phyloP scores from a whole-genome alignment of 371 early-diverging fungal genomes.

The Mortierella sp. region DNA sequence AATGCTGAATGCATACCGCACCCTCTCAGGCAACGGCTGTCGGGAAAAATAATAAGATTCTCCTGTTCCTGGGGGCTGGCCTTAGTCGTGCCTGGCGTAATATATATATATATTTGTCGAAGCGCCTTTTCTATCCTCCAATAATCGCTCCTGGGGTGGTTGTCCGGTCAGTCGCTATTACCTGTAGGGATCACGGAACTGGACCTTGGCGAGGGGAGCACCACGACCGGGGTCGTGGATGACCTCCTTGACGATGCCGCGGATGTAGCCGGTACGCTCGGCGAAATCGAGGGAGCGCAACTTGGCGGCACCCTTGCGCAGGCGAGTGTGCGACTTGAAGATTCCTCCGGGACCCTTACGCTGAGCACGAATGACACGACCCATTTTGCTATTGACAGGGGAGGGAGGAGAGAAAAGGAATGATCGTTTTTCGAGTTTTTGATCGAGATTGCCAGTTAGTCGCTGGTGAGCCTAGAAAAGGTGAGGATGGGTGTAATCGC shows the following conservation, averaged over 20 bases:
- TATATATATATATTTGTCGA: too few species aligned
- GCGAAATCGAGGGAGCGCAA: conserved; percentile 90
- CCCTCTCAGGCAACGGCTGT: too few species aligned
- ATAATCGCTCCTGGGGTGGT: too few species aligned
- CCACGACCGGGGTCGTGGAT: conserved; percentile 99
- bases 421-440: conserved; percentile 3
- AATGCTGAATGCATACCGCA: too few species aligned
- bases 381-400: conserved; percentile 54
- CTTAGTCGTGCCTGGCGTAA: too few species aligned
- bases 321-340: conserved; percentile 94
- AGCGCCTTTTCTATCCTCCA: too few species aligned
- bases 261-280: conserved; percentile 95
- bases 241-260: conserved; percentile 97
- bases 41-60: too few species aligned
- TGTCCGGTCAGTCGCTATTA: too few species aligned
- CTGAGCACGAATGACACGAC: conserved; percentile 74
- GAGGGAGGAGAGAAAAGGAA: background rate
- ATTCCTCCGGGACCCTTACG: conserved; percentile 94
- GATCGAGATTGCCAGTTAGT: background rate
- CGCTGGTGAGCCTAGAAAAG: too few species aligned
- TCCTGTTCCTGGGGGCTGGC: too few species aligned
- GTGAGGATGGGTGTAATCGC: too few species aligned
- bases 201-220: conserved; percentile 97
- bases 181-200: conserved; percentile 69
- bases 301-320: conserved; percentile 95